Evolutionary conservation across 1,139 yeast species (phyloP).

Genomic region (Candida tetrigidarum): DNA sequence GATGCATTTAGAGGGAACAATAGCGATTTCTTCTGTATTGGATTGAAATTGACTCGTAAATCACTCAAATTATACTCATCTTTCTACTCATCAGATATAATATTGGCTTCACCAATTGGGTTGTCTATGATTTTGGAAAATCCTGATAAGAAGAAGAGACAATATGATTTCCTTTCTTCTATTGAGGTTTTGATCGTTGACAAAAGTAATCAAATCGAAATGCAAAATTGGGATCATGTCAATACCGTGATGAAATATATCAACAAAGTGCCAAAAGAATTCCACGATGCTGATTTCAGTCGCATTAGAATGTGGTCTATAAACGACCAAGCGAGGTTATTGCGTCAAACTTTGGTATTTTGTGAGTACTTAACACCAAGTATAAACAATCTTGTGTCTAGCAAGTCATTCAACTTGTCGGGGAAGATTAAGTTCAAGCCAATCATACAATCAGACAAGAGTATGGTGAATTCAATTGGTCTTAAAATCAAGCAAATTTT

Average conservation of each 20-base stretch:
- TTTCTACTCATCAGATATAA: constrained; percentile 83
- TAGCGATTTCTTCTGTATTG: constrained; percentile 89
- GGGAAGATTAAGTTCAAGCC: constrained; percentile 68
- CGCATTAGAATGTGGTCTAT: constrained; percentile 92
- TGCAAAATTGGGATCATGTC: constrained; percentile 95
- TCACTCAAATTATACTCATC: constrained; percentile 83
- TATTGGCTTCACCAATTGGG: constrained; percentile 93
- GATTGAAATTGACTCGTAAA: constrained; percentile 87
- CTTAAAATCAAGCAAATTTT: constrained; percentile 73
- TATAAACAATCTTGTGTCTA: constrained; percentile 65
- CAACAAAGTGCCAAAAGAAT: constrained; percentile 75
- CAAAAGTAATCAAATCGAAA: constrained; percentile 82
- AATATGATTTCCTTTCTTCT: constrained; percentile 80
- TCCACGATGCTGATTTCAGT: constrained; percentile 88
- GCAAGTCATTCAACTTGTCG: constrained; percentile 61
- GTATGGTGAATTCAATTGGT: constrained; percentile 55
- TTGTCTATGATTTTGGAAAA: constrained; percentile 76
- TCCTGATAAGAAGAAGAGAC: constrained; percentile 61
- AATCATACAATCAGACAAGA: constrained; percentile 34
- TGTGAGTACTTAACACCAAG: constrained; percentile 81
- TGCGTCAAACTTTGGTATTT: constrained; percentile 81
- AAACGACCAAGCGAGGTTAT: constrained; percentile 74
- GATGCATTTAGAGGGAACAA: constrained; percentile 86
- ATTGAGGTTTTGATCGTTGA: constrained; percentile 83
- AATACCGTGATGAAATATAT: constrained; percentile 69